Evolutionary conservation across 768 basidiomycete genomes (phyloP), one percentile per base, ranked within the genome.

Genomic region (Suillus weaverae): DNA sequence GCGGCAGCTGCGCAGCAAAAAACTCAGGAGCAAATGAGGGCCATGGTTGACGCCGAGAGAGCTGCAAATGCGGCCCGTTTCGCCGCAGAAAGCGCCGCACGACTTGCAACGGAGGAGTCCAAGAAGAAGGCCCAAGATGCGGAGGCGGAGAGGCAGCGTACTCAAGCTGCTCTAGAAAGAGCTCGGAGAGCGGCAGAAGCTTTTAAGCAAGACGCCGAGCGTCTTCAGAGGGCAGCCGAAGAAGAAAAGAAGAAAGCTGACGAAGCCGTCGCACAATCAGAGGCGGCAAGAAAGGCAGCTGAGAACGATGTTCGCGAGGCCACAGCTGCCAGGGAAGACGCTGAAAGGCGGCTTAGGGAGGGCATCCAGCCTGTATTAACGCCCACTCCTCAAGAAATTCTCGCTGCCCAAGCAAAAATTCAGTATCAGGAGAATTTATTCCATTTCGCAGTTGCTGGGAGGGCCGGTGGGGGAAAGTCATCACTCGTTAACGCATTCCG

Each of bases 401-500:
- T 14, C 9, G 57, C 54, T 26, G 66, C 66, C 14, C 51, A 65
- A 38, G 22, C 5, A 46, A 60, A n/a, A 26, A 41, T 66, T 35
- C 62, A 66, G 54, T 66, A 66, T 30, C 43, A 46, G 62, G 71
- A 74, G 36, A 67, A 68, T 26, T 46, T 69, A 22, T 70, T 70
- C 43, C 73, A 76, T 63, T 69, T 76, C 41, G 75, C 72, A 41
- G 62, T 76, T 57, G 72, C 71, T 63, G 73, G 75, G 16, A 43
- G 64, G 32, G 65, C 70, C 4, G 73, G 72, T 8, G 71, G 67
- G 18, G 74, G 74, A 26, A 76, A 76, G 61, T 74, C 74, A n/a
- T 74, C 74, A 11, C 61, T 76, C 61, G 65, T 76, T 57, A 74
- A 76, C 62, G 68, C 72, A 35, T 69, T 73, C 56, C 70, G 74